These are phyloP conservation scores for Hygrophila difformis DNA, from an alignment of 257 asterid species.

Conservation along the genomic window DNA sequence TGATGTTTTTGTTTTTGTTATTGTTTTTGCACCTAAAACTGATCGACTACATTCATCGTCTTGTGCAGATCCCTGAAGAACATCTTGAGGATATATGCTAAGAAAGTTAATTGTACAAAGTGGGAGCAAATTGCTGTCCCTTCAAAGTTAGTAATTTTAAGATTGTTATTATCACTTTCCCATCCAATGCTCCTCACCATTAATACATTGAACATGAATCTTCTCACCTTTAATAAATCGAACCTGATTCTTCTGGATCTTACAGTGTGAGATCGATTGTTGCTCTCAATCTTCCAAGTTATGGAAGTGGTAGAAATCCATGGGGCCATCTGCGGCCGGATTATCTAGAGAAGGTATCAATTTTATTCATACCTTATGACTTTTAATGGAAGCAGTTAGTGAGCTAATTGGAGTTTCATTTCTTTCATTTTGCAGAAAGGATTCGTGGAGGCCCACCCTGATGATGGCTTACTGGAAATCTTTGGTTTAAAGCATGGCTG, in stretches of 20 bases:
- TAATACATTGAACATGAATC: background rate
- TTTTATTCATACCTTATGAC: background rate
- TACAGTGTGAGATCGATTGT: slow-evolving; percentile 91
- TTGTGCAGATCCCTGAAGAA: slow-evolving; percentile 79
- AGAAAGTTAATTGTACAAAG: slow-evolving; percentile 69
- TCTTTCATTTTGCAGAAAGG: slow-evolving; percentile 49
- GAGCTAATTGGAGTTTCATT: background rate
- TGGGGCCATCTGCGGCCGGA: slow-evolving; percentile 92
- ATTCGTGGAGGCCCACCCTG: slow-evolving; percentile 82
- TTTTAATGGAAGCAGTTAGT: background rate
- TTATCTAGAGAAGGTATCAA: slow-evolving; percentile 77
- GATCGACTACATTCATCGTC: background rate
- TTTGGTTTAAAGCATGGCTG: slow-evolving; percentile 95
- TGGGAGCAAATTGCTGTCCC: slow-evolving; percentile 92
- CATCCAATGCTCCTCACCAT: too few relatives aligned
- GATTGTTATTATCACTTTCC: background rate
- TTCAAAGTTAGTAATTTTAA: slow-evolving; percentile 53
- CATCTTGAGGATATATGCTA: slow-evolving; percentile 75
- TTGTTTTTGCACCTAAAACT: background rate
- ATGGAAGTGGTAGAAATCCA: slow-evolving; percentile 98
- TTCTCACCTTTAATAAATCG: background rate
- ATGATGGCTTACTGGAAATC: slow-evolving; percentile 80
- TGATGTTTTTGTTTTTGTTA: too few relatives aligned
- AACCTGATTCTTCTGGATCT: slow-evolving; percentile 3
- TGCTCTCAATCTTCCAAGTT: slow-evolving; percentile 90